phyloP scores from a whole-genome alignment of 2,329 filamentous ascomycete species.

The Xylariomycetidae sp. region DNA sequence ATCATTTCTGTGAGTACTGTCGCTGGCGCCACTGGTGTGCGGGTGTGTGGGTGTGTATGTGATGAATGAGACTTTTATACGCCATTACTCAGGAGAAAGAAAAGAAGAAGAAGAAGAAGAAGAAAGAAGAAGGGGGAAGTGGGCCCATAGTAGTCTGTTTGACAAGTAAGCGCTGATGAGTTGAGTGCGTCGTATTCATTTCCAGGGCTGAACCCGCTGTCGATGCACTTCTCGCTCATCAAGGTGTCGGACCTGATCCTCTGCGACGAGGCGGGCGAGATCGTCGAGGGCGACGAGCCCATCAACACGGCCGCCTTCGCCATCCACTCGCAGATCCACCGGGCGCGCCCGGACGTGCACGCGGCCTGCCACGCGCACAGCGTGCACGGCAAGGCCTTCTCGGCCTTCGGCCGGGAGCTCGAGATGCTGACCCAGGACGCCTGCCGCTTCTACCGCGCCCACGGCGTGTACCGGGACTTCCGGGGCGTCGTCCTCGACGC shows the following conservation, averaged over 20 bases:
- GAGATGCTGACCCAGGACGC: constrained; percentile 61
- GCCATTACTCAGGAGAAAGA: constrained; percentile 2
- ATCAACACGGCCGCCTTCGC: constrained; percentile 58
- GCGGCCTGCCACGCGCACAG: constrained; percentile 59
- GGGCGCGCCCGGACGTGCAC: constrained; percentile 52
- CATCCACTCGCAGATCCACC: constrained; percentile 57
- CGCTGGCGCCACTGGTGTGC: too few relatives aligned
- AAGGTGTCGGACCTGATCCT: constrained; percentile 58
- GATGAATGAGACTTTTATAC: too few relatives aligned
- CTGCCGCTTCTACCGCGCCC: constrained; percentile 52
- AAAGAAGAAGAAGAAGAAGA: not conserved
- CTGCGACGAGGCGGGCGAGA: constrained; percentile 51
- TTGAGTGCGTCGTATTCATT: not conserved
- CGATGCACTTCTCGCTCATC: constrained; percentile 55
- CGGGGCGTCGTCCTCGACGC: constrained; percentile 56
- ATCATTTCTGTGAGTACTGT: constrained; percentile 53
- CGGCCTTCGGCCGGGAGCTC: constrained; percentile 48
- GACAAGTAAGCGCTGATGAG: too few relatives aligned
- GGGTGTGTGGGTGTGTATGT: too few relatives aligned
- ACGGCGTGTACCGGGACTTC: constrained; percentile 56
- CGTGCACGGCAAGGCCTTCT: constrained; percentile 57
- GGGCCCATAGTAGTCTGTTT: too few relatives aligned
- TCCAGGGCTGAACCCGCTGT: constrained; percentile 33
- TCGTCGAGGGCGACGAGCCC: constrained; percentile 50
- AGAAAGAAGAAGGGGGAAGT: not conserved